phyloP scores from a whole-genome alignment of 78 protist species.

The Tieghemostelium lacteum region DNA sequence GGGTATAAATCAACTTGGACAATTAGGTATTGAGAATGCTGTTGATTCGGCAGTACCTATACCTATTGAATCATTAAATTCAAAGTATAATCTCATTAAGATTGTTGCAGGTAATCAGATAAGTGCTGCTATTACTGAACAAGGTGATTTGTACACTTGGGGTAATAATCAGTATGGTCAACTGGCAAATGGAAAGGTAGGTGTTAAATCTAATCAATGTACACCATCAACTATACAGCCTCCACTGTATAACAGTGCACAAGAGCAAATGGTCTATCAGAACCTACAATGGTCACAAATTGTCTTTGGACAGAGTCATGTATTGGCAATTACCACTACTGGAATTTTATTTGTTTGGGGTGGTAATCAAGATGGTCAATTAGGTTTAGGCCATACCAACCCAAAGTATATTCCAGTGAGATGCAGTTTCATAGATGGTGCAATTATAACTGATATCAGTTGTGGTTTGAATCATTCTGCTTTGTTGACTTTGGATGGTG shows the following conservation, averaged over 20 bases:
- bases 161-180: slow-evolving; percentile 52
- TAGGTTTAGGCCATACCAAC: slow-evolving; percentile 50
- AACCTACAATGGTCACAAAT: slow-evolving; percentile 23
- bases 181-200: slow-evolving; percentile 39
- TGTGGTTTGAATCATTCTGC: slow-evolving; percentile 38
- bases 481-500: slow-evolving; percentile 37
- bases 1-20: slow-evolving; percentile 51
- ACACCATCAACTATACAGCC: not conserved
- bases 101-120: slow-evolving; percentile 40
- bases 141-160: slow-evolving; percentile 61
- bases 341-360: slow-evolving; percentile 69
- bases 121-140: slow-evolving; percentile 39
- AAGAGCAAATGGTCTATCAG: not conserved
- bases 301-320: slow-evolving; percentile 49
- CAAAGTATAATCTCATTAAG: not conserved
- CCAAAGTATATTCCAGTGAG: slow-evolving; percentile 39
- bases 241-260: slow-evolving; percentile 4
- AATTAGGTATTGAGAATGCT: slow-evolving; percentile 46
- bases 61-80: slow-evolving; percentile 8
- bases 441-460: not conserved
- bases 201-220: not conserved
- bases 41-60: slow-evolving; percentile 61
- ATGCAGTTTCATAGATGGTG: not conserved
- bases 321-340: slow-evolving; percentile 24
- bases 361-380: slow-evolving; percentile 32